Evolutionary conservation across 305 asterid species (phyloP), one percentile per base, ranked within the genome.

Genomic region (Rubia peregrina): DNA sequence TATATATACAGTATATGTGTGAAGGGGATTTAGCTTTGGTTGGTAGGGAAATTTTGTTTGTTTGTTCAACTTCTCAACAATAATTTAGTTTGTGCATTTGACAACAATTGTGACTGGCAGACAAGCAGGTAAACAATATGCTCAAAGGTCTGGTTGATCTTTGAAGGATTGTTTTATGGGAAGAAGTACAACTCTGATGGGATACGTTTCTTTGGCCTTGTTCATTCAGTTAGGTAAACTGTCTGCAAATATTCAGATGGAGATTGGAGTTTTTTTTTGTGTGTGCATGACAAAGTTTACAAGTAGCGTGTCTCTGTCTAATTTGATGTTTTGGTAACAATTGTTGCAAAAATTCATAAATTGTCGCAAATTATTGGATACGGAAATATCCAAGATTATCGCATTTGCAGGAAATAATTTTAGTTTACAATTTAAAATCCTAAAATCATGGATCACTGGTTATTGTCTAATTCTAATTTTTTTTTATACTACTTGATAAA

Each of bases 31-130:
- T 30, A 30, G 72, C 67, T 48, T 55, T 44, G 64, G 70, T 74
- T 71, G 82, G 68, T 82, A 26, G 33, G 74, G 59, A 79, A 41
- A 38, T 33, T 42, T 42, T 43, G 48, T 44, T 38, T 33, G 53
- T 80, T 70, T 33, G 79, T 72, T 82, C 77, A 82, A 75, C 80
- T 69, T 72, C 76, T 79, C 77, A 77, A 60, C 79, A 38, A 61
- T 3, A 68, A 21, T 22, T 42, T n/a, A 64, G 9, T 36, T 33
- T 60, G 64, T 33, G 59, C 30, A 57, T 40, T 64, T 43, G 68
- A 64, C 53, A 14, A 12, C 48, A 63, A 19, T 7, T 63, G 44
- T 30, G 16, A 26, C n/a, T 13, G 59, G 59, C 17, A 19, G 22
- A 17, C 19, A 55, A 55, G 30, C 26, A 55, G 61, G 7, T 55